Base-by-base conservation (phyloP, 164 flowering plant species). In the Vitis rupestris region DNA sequence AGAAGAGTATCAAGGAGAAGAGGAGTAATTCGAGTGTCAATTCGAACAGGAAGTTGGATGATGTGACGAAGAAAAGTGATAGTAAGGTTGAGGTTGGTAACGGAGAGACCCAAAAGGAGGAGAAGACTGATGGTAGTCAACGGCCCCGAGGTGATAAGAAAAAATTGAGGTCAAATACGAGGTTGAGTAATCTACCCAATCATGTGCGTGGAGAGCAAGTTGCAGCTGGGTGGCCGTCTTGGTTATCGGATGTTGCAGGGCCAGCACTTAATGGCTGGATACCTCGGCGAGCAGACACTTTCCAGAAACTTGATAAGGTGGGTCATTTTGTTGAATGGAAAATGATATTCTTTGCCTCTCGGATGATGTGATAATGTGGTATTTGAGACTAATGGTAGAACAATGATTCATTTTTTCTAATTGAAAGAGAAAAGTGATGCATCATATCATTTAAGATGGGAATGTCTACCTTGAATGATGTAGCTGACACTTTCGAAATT, bases 221-320 rank as follows among this genome's bases (percentile, higher is more conserved):
- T 49, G 84, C 79, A 3, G 81, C 83, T 15, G 86, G 84, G 37
- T 83, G 86, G 86, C 86, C 86, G 0, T 44, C 81, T 1, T 83
- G 86, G 86, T 77, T 83, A 10, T 66, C 83, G 9, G 79, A 68
- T 0, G 87, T 65, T n/a, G 81, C 83, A 23, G 87, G 87, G 10
- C 81, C 79, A 60, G 87, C 84, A 0, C 78, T 83, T 67, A 75
- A 70, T 69, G 87, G 83, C 0, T 83, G 80, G 87, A 67, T 75
- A 51, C 87, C 87, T 10, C 79, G 87, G 37, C 69, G 75, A n/a
- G 87, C 84, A 6, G 81, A 83, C 55, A 56, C 87, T 1, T 83
- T 81, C 59, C 81, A 81, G 76, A 83, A 83, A 61, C 73, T 83
- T 63, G 84, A 83, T 31, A 83, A 83, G 84, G 86, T 83, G 31